Conservation (phyloP, 73 alveolate species). For the Tetrahymena thermophila region DNA sequence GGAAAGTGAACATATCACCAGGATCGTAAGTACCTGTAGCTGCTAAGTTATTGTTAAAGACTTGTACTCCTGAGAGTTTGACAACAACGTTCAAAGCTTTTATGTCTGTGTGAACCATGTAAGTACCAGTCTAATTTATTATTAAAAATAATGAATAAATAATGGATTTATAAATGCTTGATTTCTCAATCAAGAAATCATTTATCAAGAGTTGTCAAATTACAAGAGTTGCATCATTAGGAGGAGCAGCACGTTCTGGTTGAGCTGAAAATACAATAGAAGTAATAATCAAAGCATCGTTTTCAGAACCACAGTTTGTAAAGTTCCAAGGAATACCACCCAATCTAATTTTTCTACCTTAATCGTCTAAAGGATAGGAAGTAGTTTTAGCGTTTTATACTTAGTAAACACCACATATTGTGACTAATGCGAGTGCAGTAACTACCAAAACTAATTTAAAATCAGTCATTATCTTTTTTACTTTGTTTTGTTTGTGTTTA, state of each 20-base stretch:
- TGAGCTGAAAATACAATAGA: background rate
- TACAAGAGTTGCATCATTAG: background rate
- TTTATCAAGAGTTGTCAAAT: background rate
- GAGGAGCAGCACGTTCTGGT: slow-evolving; percentile 1
- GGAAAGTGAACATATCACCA: background rate
- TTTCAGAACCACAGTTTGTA: background rate
- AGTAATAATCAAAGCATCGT: background rate
- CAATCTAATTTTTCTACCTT: background rate
- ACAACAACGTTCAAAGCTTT: background rate
- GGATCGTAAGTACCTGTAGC: background rate
- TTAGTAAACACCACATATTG: background rate
- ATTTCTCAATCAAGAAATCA: background rate
- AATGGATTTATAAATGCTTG: background rate
- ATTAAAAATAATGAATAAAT: background rate
- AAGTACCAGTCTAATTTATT: background rate
- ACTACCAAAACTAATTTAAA: background rate
- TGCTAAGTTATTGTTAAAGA: background rate
- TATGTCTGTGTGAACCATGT: background rate
- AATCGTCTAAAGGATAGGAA: background rate
- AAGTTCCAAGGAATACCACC: background rate
- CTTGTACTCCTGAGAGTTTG: background rate
- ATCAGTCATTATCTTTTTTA: background rate
- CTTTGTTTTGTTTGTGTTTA: background rate
- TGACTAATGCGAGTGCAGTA: background rate
- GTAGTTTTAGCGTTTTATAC: background rate